Evolutionary conservation across 2,329 filamentous ascomycete genomes (phyloP).

Genomic region (Paecilomyces sp.): DNA sequence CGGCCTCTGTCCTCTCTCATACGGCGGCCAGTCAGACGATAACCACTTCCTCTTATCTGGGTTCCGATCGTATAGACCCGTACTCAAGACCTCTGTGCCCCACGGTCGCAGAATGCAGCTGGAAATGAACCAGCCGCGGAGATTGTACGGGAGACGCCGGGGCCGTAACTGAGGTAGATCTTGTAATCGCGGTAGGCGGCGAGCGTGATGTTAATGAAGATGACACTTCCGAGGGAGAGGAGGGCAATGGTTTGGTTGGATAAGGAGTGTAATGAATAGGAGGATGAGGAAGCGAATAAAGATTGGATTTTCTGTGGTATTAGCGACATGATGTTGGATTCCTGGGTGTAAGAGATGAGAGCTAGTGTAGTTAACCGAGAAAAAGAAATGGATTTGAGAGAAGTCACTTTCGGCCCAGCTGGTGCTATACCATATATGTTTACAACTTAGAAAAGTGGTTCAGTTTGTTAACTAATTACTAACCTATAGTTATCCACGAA

Average conservation of each 20-base stretch:
- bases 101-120: background rate
- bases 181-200: background rate
- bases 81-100: background rate
- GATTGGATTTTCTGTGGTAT: background rate
- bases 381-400: too few relatives aligned
- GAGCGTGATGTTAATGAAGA: background rate
- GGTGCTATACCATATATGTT: too few relatives aligned
- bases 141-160: background rate
- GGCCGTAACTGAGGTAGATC: background rate
- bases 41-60: conserved; percentile 1
- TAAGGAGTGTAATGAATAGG: background rate
- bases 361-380: too few relatives aligned
- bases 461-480: too few relatives aligned
- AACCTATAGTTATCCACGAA: too few relatives aligned
- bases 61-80: background rate
- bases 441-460: too few relatives aligned
- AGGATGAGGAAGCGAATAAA: background rate
- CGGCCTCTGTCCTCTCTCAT: background rate
- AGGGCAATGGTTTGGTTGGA: background rate
- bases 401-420: too few relatives aligned
- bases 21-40: background rate
- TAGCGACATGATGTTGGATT: background rate
- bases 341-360: too few relatives aligned
- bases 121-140: background rate
- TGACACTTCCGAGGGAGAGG: background rate